These are phyloP conservation scores for Lojkania enalia DNA, from an alignment of 2,329 filamentous ascomycete species.

Conservation along the genomic window DNA sequence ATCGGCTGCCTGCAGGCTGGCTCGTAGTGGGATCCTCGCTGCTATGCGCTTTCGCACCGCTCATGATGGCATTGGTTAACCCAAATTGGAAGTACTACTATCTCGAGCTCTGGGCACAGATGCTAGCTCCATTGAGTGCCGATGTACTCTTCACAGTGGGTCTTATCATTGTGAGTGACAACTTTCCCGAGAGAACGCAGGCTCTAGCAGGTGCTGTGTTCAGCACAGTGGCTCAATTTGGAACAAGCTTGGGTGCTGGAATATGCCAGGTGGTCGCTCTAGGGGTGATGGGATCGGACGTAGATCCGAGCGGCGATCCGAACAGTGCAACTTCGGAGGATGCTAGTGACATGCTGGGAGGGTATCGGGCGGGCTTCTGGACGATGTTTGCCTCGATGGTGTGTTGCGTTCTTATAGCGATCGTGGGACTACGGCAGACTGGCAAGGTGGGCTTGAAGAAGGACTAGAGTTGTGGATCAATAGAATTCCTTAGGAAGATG, in stretches of 20 bases:
- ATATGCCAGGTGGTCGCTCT: constrained; percentile 33
- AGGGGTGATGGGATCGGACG: constrained; percentile 25
- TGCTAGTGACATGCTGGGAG: constrained; percentile 1
- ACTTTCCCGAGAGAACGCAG: constrained; percentile 61
- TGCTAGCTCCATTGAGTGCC: constrained; percentile 48
- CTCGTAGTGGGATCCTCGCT: constrained; percentile 48
- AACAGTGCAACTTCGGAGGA: neutral
- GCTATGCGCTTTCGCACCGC: constrained; percentile 51
- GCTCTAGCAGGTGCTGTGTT: constrained; percentile 65
- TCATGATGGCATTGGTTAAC: constrained; percentile 60
- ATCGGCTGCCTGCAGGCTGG: constrained; percentile 48
- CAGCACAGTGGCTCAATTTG: constrained; percentile 62
- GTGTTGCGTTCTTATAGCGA: constrained; percentile 23
- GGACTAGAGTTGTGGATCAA: constrained; percentile 2
- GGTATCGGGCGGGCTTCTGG: constrained; percentile 11
- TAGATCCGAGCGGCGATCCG: neutral
- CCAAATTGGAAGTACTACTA: constrained; percentile 58
- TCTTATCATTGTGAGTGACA: constrained; percentile 57
- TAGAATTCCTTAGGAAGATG: neutral
- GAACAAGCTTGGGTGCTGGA: constrained; percentile 45
- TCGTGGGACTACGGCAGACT: constrained; percentile 26
- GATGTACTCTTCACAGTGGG: constrained; percentile 62
- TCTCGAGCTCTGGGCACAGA: constrained; percentile 49
- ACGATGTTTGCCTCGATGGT: constrained; percentile 16
- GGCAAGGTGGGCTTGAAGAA: constrained; percentile 30